Evolutionary conservation across 441 rosid genomes (phyloP), one percentile per base, ranked within the genome.

Genomic region (Manihot esculenta): DNA sequence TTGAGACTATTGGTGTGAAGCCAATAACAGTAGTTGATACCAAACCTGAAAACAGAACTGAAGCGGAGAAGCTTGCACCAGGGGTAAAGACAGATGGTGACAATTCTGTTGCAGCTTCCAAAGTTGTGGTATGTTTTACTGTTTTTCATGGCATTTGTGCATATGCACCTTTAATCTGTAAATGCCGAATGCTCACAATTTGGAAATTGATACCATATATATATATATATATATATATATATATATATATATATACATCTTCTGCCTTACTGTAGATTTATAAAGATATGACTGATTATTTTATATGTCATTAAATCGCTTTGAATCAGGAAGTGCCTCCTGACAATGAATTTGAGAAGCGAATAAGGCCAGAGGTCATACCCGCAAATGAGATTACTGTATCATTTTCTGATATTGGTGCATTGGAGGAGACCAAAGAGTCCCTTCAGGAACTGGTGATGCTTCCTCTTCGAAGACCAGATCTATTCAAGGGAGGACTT

Each of bases 391-490:
- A 95, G 80, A 89, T 95, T 62, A 98, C 97, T 47, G 99, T 95
- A 66, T 92, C 97, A 49, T 95, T 95, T 80, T 81, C 92, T 21
- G 97, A 95, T 75, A 88, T 95, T 58, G 97, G 99, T 58, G 89
- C 98, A 45, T 35, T 95, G 72, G 94, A 93, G 48, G 99, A 95
- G 72, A 89, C 66, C 35, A 95, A 95, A 81, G 98, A 95, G 74
- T 91, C 98, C 1, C 94, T 95, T 44, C 98, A 95, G 79, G 99
- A 95, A 77, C 89, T 91, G 23, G 99, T 95, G 72, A 95, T 95
- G 98, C 99, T 95, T 60, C 99, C 99, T 72, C 94, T 95, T 30
- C 87, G 94, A 58, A 86, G 99, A 69, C 98, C 98, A 1, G 98
- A 95, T 81, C 89, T 95, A 42, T 95, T 95, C 88, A 91, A 84